Conservation (phyloP, 306 rosid species). For the Rubus parviflorus region DNA sequence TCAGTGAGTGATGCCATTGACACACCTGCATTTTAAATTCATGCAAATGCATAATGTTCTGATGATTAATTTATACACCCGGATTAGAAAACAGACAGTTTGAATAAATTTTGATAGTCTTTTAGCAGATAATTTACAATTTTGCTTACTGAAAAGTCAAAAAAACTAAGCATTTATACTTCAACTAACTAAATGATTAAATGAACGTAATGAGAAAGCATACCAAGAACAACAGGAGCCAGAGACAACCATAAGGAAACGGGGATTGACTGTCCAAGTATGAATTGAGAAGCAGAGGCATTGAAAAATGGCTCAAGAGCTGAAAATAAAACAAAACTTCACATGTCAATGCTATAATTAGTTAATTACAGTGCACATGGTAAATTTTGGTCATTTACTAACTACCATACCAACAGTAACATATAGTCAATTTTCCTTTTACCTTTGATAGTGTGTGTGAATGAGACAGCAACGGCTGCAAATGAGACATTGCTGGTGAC, state of each 20-base stretch:
- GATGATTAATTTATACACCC: not conserved
- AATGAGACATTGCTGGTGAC: conserved; percentile 60
- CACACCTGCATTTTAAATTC: conserved; percentile 41
- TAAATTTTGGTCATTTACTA: not conserved
- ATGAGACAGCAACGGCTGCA: conserved; percentile 64
- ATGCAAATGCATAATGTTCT: not conserved
- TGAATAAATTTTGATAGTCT: not conserved
- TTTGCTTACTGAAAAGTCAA: not conserved
- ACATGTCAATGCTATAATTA: not conserved
- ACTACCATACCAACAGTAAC: not conserved
- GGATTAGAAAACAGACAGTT: not conserved
- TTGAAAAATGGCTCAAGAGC: conserved; percentile 67
- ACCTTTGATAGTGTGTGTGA: conserved; percentile 62
- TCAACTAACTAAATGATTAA: not conserved
- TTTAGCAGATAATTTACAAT: not conserved
- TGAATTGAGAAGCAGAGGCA: conserved; percentile 57
- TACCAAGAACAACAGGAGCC: conserved; percentile 58
- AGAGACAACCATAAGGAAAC: conserved; percentile 49
- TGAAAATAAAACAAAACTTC: conserved; percentile 25
- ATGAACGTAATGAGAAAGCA: conserved; percentile 2
- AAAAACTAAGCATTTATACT: not conserved
- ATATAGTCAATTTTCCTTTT: not conserved
- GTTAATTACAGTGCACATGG: not conserved
- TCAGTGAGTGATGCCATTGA: conserved; percentile 61
- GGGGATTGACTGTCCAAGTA: conserved; percentile 51